Evolutionary conservation across 2,329 filamentous ascomycete genomes (phyloP).

Genomic region (Septoria linicola): DNA sequence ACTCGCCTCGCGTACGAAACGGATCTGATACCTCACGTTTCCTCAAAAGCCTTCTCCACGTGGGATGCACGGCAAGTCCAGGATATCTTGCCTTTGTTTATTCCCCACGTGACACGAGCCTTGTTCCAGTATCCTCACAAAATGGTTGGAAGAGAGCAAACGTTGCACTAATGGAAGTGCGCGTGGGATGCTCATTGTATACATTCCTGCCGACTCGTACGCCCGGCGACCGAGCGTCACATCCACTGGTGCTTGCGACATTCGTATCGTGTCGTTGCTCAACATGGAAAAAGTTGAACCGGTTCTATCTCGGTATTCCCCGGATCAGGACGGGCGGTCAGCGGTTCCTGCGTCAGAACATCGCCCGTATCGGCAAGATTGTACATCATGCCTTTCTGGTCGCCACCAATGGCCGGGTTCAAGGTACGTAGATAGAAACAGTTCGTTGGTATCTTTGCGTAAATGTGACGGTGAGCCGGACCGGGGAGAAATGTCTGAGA

Average conservation of each 20-base stretch:
- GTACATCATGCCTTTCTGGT: neutral
- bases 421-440: conserved; percentile 3
- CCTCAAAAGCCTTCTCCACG: too few relatives aligned
- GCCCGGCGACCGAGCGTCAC: conserved; percentile 4
- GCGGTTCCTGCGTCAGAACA: conserved; percentile 12
- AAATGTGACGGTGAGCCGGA: neutral
- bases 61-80: too few relatives aligned
- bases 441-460: too few relatives aligned
- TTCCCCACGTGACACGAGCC: neutral
- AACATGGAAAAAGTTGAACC: conserved; percentile 1
- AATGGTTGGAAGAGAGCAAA: conserved; percentile 6
- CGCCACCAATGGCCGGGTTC: conserved; percentile 1
- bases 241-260: too few relatives aligned
- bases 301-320: neutral
- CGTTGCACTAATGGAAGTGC: conserved; percentile 10
- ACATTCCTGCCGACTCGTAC: neutral
- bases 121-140: neutral
- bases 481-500: neutral
- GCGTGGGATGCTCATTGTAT: conserved; percentile 11
- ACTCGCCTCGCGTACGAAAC: too few relatives aligned
- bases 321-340: conserved; percentile 4
- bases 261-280: too few relatives aligned
- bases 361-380: neutral
- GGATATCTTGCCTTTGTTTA: too few relatives aligned
- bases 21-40: too few relatives aligned